Evolutionary conservation across 2,329 filamentous ascomycete genomes (phyloP).

Genomic region (Cytospora mali): DNA sequence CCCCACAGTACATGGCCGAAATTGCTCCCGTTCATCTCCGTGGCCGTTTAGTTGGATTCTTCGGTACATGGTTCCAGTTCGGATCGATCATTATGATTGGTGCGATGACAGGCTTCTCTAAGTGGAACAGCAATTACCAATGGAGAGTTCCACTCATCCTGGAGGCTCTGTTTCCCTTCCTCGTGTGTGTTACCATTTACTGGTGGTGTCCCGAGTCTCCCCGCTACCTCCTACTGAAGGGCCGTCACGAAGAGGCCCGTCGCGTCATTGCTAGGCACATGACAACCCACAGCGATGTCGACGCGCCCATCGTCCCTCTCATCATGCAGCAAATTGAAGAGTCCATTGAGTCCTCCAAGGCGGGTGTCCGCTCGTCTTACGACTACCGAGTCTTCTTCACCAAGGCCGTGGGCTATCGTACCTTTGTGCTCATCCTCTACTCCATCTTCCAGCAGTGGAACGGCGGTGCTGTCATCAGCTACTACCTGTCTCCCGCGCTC

Average conservation of each 20-base stretch:
- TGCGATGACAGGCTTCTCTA: slow-evolving; percentile 46
- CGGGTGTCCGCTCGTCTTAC: slow-evolving; percentile 44
- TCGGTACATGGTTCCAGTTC: slow-evolving; percentile 50
- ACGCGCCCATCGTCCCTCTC: slow-evolving; percentile 46
- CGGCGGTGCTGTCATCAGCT: slow-evolving; percentile 48
- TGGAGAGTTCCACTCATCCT: slow-evolving; percentile 47
- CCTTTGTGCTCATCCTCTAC: slow-evolving; percentile 48
- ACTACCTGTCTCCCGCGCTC: slow-evolving; percentile 45
- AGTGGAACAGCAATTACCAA: slow-evolving; percentile 41
- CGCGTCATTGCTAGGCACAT: slow-evolving; percentile 44
- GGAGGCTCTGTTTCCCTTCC: slow-evolving; percentile 49
- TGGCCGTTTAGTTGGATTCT: slow-evolving; percentile 49
- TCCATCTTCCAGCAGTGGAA: slow-evolving; percentile 52
- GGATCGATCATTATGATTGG: slow-evolving; percentile 46
- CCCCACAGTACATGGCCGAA: slow-evolving; percentile 37
- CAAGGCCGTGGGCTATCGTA: slow-evolving; percentile 45
- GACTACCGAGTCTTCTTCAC: slow-evolving; percentile 52
- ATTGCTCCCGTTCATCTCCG: slow-evolving; percentile 38
- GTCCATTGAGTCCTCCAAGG: slow-evolving; percentile 43
- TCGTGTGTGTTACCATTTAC: slow-evolving; percentile 48
- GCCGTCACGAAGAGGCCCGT: slow-evolving; percentile 38
- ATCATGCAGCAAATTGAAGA: slow-evolving; percentile 48
- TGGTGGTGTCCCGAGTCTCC: slow-evolving; percentile 40
- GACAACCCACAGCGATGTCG: slow-evolving; percentile 43
- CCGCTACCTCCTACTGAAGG: slow-evolving; percentile 41